A percentile compares a stretch with the other conserved stretches of the same genome.
Conservation (phyloP, 139 green algal species). For the Coelastrella sp. region DNA sequence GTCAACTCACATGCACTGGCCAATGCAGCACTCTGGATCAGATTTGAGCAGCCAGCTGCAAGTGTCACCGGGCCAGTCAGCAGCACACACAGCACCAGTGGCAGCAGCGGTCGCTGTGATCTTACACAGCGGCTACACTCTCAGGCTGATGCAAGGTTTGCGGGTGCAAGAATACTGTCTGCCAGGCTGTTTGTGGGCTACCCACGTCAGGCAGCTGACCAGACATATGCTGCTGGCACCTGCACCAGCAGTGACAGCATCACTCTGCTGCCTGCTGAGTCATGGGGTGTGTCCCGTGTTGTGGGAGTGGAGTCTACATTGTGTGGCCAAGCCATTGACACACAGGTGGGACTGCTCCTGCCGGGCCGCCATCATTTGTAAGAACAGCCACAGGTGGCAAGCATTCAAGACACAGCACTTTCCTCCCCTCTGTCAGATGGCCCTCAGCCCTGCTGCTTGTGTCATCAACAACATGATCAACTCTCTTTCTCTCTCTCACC, state of each 20-base stretch:
- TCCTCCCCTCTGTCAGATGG: too few species aligned
- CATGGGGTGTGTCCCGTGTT: constrained; percentile 5
- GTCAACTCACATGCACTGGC: constrained; percentile 34
- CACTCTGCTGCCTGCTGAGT: background rate
- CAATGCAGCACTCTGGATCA: constrained; percentile 18
- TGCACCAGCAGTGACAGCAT: constrained; percentile 21
- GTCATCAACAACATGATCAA: too few species aligned
- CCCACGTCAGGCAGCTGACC: background rate
- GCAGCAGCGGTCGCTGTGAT: constrained; percentile 4
- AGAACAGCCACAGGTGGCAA: background rate
- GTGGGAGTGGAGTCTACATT: background rate
- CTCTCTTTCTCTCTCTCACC: too few species aligned
- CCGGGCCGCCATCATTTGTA: too few species aligned
- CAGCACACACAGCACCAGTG: background rate
- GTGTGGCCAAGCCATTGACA: background rate
- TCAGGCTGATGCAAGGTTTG: background rate
- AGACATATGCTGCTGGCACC: too few species aligned
- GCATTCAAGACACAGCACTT: background rate
- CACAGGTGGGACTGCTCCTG: background rate
- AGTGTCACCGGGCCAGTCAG: background rate
- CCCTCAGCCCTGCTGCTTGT: too few species aligned
- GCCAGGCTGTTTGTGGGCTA: constrained; percentile 30
- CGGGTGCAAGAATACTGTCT: background rate
- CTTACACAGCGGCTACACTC: background rate
- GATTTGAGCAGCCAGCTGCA: background rate